Percentiles rank a stretch among this genome's conserved stretches.
Evolutionary conservation across 2,329 filamentous ascomycete genomes (phyloP).

Genomic region (Aspergillus vadensis): DNA sequence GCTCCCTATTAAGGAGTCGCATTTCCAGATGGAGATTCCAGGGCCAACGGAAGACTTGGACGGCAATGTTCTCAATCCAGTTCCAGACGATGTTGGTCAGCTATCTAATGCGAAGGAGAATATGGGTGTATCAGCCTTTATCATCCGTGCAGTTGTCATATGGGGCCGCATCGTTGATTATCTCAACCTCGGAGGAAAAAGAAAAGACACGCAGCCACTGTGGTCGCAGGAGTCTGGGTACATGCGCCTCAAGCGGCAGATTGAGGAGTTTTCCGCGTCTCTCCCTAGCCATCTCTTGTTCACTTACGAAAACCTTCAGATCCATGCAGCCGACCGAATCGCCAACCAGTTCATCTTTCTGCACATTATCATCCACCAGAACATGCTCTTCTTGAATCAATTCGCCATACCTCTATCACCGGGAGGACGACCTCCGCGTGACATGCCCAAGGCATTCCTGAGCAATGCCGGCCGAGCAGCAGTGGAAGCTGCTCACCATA

Average conservation of each 20-base stretch:
- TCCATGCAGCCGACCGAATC: slow-evolving; percentile 79
- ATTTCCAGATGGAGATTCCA: slow-evolving; percentile 88
- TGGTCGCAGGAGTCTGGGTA: slow-evolving; percentile 84
- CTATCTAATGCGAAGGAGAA: slow-evolving; percentile 71
- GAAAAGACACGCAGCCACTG: slow-evolving; percentile 73
- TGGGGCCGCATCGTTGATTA: slow-evolving; percentile 92
- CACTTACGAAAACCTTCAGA: slow-evolving; percentile 76
- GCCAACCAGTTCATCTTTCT: slow-evolving; percentile 92
- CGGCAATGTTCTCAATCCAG: slow-evolving; percentile 66
- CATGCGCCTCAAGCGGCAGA: slow-evolving; percentile 67
- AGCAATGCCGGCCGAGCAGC: slow-evolving; percentile 73
- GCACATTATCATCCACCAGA: slow-evolving; percentile 87
- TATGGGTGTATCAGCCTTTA: slow-evolving; percentile 92
- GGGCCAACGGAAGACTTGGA: slow-evolving; percentile 82
- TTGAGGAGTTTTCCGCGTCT: slow-evolving; percentile 67
- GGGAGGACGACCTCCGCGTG: slow-evolving; percentile 63
- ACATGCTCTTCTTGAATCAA: slow-evolving; percentile 84
- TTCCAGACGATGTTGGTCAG: slow-evolving; percentile 64
- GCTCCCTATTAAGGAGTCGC: slow-evolving; percentile 83
- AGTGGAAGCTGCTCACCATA: slow-evolving; percentile 79
- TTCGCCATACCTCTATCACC: slow-evolving; percentile 75
- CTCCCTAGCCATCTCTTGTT: slow-evolving; percentile 75
- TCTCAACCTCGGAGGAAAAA: slow-evolving; percentile 84
- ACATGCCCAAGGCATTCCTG: slow-evolving; percentile 77
- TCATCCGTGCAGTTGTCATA: slow-evolving; percentile 78